phyloP scores from a whole-genome alignment of 1,284 basidiomycete species.

The Rhodotorula sp. region DNA sequence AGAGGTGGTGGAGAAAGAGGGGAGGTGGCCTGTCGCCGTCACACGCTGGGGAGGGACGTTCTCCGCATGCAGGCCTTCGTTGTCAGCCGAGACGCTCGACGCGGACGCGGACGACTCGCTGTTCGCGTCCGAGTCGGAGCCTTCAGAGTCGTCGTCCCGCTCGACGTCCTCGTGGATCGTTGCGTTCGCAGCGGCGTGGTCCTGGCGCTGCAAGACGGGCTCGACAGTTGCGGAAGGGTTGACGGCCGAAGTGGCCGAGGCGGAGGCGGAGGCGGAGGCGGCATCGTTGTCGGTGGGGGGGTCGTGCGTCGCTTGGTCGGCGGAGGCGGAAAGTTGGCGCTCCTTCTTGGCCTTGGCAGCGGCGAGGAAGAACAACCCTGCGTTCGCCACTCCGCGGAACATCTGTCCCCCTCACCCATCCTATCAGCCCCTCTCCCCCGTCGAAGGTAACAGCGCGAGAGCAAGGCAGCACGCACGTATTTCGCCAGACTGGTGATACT shows the following conservation, averaged over 20 bases:
- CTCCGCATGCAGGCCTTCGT: background rate
- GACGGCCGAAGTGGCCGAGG: conserved; percentile 15
- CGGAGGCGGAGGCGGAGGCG: background rate
- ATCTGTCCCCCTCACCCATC: conserved; percentile 6
- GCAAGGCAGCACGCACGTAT: conserved; percentile 46
- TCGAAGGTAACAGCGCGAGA: no score
- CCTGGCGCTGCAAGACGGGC: background rate
- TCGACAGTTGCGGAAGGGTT: conserved; percentile 1
- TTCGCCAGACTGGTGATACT: conserved; percentile 50
- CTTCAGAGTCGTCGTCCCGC: conserved; percentile 8
- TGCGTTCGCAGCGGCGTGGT: conserved; percentile 13
- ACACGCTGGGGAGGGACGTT: conserved; percentile 1
- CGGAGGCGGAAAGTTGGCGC: background rate
- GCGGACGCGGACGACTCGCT: conserved; percentile 35
- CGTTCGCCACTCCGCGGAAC: conserved; percentile 42
- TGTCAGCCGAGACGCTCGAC: background rate
- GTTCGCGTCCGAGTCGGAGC: conserved; percentile 37
- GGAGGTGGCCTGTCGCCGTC: conserved; percentile 18
- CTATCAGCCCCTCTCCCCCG: background rate
- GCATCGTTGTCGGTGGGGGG: background rate
- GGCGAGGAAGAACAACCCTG: conserved; percentile 39
- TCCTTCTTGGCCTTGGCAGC: conserved; percentile 27
- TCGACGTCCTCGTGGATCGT: background rate
- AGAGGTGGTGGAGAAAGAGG: conserved; percentile 3
- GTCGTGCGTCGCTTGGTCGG: background rate